These are phyloP conservation scores for Endoconidiophora polonica DNA, from an alignment of 2,329 filamentous ascomycete genomes.

Conservation along the genomic window DNA sequence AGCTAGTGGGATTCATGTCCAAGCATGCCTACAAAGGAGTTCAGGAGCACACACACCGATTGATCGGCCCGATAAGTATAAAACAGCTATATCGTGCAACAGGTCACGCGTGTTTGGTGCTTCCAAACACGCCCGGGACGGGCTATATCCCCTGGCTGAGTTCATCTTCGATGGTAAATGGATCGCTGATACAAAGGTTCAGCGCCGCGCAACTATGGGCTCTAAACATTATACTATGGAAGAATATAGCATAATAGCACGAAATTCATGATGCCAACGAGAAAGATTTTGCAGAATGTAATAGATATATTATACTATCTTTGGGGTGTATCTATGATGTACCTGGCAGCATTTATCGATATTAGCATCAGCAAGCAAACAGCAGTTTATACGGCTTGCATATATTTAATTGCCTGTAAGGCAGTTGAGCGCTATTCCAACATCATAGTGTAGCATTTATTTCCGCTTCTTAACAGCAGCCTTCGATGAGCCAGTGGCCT, in stretches of 20 bases:
- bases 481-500: slow-evolving; percentile 33
- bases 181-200: slow-evolving; percentile 45
- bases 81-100: slow-evolving; percentile 66
- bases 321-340: background rate
- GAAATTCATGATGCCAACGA: no score
- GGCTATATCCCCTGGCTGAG: slow-evolving; percentile 57
- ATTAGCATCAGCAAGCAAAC: no score
- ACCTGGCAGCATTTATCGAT: no score
- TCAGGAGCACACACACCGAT: slow-evolving; percentile 46
- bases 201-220: slow-evolving; percentile 45
- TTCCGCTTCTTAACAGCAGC: slow-evolving; percentile 29
- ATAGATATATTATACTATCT: background rate
- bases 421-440: no score
- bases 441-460: slow-evolving; percentile 15
- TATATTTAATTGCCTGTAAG: no score
- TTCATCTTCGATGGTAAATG: slow-evolving; percentile 58
- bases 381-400: no score
- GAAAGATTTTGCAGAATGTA: background rate
- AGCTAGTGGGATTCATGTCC: slow-evolving; percentile 23
- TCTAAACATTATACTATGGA: background rate
- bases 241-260: background rate
- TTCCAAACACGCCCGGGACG: slow-evolving; percentile 86
- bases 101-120: slow-evolving; percentile 95
- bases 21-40: slow-evolving; percentile 60
- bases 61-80: slow-evolving; percentile 60